Percentiles rank a stretch among this genome's conserved stretches.
phyloP scores from a whole-genome alignment of 164 flowering plant genomes.

The Paratinospora sagittata region DNA sequence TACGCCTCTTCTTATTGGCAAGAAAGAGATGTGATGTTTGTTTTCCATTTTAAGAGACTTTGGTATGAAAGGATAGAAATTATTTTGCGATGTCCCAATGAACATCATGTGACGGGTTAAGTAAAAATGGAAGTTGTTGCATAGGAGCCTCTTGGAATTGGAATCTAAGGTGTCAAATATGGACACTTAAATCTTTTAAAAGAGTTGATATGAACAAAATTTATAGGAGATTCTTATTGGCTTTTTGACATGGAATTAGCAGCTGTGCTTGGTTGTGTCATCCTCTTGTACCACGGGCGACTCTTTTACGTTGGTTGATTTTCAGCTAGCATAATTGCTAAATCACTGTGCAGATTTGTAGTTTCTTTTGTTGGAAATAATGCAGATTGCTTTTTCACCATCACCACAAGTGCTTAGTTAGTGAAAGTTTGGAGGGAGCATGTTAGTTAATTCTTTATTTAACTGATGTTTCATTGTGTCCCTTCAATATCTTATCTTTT shows the following conservation, averaged over 20 bases:
- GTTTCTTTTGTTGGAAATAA: not conserved
- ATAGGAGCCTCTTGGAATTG: no score
- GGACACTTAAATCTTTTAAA: no score
- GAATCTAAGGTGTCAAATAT: no score
- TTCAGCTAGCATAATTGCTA: not conserved
- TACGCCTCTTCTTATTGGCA: no score
- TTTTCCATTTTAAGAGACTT: not conserved
- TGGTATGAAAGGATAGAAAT: not conserved
- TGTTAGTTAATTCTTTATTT: not conserved
- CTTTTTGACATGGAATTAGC: no score
- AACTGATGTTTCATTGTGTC: not conserved
- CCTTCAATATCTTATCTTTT: not conserved
- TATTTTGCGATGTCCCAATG: not conserved
- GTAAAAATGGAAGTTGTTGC: no score
- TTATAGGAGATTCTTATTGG: no score
- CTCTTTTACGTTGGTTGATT: not conserved
- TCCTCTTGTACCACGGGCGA: no score
- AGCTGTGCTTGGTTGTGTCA: no score
- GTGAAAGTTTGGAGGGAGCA: not conserved
- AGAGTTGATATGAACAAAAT: no score
- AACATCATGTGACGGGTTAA: no score
- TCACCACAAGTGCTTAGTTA: not conserved
- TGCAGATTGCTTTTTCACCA: not conserved
- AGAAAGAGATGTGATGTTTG: not conserved
- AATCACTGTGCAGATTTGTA: no score